These are phyloP conservation scores for Elongisporangium undulatum DNA, from an alignment of 352 stramenopile species.

Conservation along the genomic window DNA sequence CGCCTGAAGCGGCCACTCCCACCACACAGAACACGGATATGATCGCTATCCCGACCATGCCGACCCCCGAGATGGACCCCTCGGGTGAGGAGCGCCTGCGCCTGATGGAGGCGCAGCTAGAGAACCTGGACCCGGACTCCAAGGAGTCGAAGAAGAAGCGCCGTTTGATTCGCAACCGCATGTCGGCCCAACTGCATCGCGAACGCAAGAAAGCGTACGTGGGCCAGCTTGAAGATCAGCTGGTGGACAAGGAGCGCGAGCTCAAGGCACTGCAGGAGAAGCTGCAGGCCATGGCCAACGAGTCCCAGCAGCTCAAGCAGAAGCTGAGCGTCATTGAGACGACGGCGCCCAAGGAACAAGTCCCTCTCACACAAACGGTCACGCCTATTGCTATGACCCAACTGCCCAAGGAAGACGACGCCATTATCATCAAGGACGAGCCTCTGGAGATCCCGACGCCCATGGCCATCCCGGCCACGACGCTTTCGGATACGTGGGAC, in stretches of 20 bases:
- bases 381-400: neutral
- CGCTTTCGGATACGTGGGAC: slow-evolving; percentile 38
- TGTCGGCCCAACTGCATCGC: slow-evolving; percentile 84
- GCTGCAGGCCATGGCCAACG: slow-evolving; percentile 59
- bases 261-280: slow-evolving; percentile 73
- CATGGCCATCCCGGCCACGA: slow-evolving; percentile 16
- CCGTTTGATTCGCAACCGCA: slow-evolving; percentile 83
- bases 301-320: slow-evolving; percentile 61
- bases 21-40: slow-evolving; percentile 1
- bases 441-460: slow-evolving; percentile 26
- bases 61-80: slow-evolving; percentile 48
- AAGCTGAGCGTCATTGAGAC: slow-evolving; percentile 20
- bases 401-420: slow-evolving; percentile 8
- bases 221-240: slow-evolving; percentile 77
- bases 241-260: slow-evolving; percentile 78
- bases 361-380: neutral
- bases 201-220: slow-evolving; percentile 89
- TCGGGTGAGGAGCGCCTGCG: slow-evolving; percentile 75
- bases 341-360: slow-evolving; percentile 6
- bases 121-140: slow-evolving; percentile 81
- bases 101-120: slow-evolving; percentile 78
- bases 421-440: slow-evolving; percentile 62
- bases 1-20: slow-evolving; percentile 10
- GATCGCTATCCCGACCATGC: slow-evolving; percentile 14
- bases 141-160: slow-evolving; percentile 90